Evolutionary conservation across 805 yeast genomes (phyloP).

Genomic region (Kodamaea kaohsiungensis): DNA sequence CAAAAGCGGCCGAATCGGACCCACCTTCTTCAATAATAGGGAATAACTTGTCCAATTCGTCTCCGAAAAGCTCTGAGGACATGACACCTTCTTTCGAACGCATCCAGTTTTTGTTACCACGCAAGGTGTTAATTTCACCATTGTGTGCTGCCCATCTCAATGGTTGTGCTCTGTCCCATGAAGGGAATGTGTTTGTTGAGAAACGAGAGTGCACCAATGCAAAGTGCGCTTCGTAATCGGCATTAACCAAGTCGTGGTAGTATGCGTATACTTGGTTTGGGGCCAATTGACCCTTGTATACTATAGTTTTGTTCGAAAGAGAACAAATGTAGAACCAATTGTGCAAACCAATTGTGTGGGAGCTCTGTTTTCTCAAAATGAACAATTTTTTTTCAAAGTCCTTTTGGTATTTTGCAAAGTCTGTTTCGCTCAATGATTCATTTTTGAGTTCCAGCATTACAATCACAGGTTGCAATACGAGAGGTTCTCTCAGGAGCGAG

Average conservation of each 20-base stretch:
- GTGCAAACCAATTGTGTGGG: slow-evolving; percentile 89
- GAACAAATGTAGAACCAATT: slow-evolving; percentile 98
- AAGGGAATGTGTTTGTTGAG: slow-evolving; percentile 97
- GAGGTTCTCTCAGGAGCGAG: slow-evolving; percentile 89
- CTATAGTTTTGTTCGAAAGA: slow-evolving; percentile 82
- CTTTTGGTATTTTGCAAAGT: slow-evolving; percentile 60
- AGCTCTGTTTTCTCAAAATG: slow-evolving; percentile 83
- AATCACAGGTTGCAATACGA: slow-evolving; percentile 89
- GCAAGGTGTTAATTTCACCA: slow-evolving; percentile 95
- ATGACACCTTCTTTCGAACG: slow-evolving; percentile 97
- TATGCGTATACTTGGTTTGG: slow-evolving; percentile 95
- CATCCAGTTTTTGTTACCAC: slow-evolving; percentile 99
- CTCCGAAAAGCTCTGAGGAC: slow-evolving; percentile 85
- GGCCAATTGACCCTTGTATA: slow-evolving; percentile 96
- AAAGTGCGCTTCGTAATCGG: slow-evolving; percentile 91
- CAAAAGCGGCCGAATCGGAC: slow-evolving; percentile 97
- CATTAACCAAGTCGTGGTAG: slow-evolving; percentile 89
- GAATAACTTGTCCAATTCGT: slow-evolving; percentile 83
- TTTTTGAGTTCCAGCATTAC: slow-evolving; percentile 49
- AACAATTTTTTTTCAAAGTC: slow-evolving; percentile 81
- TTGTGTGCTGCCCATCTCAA: slow-evolving; percentile 96
- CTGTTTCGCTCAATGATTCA: slow-evolving; percentile 45
- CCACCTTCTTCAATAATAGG: slow-evolving; percentile 99
- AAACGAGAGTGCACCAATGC: slow-evolving; percentile 96
- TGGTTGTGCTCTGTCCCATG: slow-evolving; percentile 99